Percentiles rank a stretch among this genome's conserved stretches.
phyloP scores from a whole-genome alignment of 2,329 filamentous ascomycete species.

The Colletotrichum gigasporum region DNA sequence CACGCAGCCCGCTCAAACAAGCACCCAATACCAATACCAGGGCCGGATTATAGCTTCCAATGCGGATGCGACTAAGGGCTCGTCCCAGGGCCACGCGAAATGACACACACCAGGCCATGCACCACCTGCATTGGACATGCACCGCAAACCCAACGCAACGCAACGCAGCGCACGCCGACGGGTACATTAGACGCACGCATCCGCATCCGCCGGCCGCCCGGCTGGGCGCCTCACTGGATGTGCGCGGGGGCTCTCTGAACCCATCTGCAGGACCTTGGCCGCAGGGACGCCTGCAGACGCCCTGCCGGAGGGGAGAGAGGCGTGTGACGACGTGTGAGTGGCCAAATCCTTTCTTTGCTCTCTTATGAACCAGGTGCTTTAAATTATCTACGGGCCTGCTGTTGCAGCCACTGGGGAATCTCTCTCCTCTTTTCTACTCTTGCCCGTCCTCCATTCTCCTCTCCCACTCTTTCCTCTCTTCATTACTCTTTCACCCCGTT shows the following conservation, averaged over 20 bases:
- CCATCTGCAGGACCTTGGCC: too few species aligned
- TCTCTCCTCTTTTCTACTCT: neutral
- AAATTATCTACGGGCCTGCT: slow-evolving; percentile 28
- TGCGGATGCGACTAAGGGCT: slow-evolving; percentile 27
- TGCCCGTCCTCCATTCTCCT: too few species aligned
- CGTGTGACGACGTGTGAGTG: slow-evolving; percentile 9
- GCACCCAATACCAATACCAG: slow-evolving; percentile 12
- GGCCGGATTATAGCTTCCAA: slow-evolving; percentile 27
- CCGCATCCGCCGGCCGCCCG: slow-evolving; percentile 23
- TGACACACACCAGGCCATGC: slow-evolving; percentile 14
- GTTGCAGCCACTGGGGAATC: neutral
- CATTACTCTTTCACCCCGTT: too few species aligned
- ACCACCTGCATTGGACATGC: slow-evolving; percentile 18
- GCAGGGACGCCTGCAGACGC: slow-evolving; percentile 15
- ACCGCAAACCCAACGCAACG: too few species aligned
- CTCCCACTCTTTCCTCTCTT: neutral
- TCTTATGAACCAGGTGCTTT: slow-evolving; percentile 20
- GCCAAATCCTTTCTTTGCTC: neutral
- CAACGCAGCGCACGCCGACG: slow-evolving; percentile 13
- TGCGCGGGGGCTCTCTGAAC: neutral
- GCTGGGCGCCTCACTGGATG: slow-evolving; percentile 19
- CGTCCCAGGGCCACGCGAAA: slow-evolving; percentile 4
- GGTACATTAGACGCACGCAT: slow-evolving; percentile 19
- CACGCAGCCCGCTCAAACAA: neutral
- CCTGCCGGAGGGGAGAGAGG: neutral